Percentiles rank a stretch among this genome's conserved stretches.
Evolutionary conservation across 352 stramenopile species (phyloP).

Genomic region (Globisporangium yorkense): DNA sequence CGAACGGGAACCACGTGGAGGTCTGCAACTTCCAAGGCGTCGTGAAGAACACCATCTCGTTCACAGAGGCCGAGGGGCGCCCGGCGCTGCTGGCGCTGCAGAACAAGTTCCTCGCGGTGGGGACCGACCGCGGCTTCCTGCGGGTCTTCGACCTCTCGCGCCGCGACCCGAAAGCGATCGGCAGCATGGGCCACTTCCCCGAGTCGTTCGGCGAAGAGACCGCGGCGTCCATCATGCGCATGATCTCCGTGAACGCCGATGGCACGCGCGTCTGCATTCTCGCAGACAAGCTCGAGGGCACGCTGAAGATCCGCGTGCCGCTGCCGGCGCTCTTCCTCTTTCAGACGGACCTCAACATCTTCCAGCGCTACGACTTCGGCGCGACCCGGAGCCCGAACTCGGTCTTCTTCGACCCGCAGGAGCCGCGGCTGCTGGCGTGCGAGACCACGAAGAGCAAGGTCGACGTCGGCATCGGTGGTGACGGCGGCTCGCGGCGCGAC

Average conservation of each 20-base stretch:
- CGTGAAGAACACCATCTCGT: conserved; percentile 85
- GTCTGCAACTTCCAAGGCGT: conserved; percentile 85
- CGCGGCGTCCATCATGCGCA: conserved; percentile 49
- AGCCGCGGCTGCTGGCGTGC: conserved; percentile 84
- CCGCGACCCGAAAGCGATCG: conserved; percentile 81
- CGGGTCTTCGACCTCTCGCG: conserved; percentile 87
- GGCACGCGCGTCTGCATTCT: conserved; percentile 89
- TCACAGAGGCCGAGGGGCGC: conserved; percentile 87
- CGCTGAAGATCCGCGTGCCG: conserved; percentile 78
- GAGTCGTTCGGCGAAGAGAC: conserved; percentile 56
- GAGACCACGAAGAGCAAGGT: conserved; percentile 61
- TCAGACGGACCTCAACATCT: conserved; percentile 86
- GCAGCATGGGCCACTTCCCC: conserved; percentile 74
- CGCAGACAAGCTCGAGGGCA: conserved; percentile 65
- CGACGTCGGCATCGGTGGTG: conserved; percentile 15
- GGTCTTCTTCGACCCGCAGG: conserved; percentile 88
- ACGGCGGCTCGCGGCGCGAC: conserved; percentile 2
- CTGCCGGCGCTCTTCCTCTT: conserved; percentile 88
- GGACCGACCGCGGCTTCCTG: conserved; percentile 77
- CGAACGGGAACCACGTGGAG: conserved; percentile 82
- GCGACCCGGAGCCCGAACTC: conserved; percentile 57
- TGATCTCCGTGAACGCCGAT: conserved; percentile 81
- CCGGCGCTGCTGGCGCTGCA: conserved; percentile 83
- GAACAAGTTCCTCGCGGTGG: conserved; percentile 88
- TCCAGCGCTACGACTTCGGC: conserved; percentile 89